Conservation (phyloP, 1,284 basidiomycete genomes). For the Fomitopsis pinicola region DNA sequence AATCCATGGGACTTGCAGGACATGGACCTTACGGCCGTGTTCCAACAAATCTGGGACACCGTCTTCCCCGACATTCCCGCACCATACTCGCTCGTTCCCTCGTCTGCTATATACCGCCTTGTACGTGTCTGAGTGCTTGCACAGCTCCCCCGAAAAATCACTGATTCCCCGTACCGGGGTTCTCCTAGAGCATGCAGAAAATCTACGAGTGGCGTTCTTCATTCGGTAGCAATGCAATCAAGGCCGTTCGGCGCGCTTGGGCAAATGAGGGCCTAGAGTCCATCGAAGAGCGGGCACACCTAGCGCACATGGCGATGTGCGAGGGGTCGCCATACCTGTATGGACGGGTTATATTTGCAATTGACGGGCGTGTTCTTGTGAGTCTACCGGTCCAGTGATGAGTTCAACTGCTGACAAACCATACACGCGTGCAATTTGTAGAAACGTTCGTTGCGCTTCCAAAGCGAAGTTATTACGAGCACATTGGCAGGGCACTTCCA, state of each 20-base stretch:
- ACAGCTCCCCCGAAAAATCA: too few species aligned
- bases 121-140: neutral
- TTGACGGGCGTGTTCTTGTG: neutral
- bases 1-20: neutral
- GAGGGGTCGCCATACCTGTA: neutral
- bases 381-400: too few species aligned
- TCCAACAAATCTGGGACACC: neutral
- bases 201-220: neutral
- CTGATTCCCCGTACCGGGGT: neutral
- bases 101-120: too few species aligned
- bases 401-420: too few species aligned
- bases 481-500: too few species aligned
- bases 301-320: neutral
- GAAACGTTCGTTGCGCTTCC: too few species aligned
- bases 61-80: neutral
- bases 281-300: neutral
- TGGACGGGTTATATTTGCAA: neutral
- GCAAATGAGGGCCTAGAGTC: neutral
- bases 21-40: neutral
- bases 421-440: too few species aligned
- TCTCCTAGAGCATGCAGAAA: neutral
- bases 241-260: neutral
- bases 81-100: too few species aligned
- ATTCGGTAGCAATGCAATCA: neutral
- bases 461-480: too few species aligned